Evolutionary conservation across 805 yeast species (phyloP), one percentile per base, ranked within the genome.

Genomic region (Myxozyma nipponensis): DNA sequence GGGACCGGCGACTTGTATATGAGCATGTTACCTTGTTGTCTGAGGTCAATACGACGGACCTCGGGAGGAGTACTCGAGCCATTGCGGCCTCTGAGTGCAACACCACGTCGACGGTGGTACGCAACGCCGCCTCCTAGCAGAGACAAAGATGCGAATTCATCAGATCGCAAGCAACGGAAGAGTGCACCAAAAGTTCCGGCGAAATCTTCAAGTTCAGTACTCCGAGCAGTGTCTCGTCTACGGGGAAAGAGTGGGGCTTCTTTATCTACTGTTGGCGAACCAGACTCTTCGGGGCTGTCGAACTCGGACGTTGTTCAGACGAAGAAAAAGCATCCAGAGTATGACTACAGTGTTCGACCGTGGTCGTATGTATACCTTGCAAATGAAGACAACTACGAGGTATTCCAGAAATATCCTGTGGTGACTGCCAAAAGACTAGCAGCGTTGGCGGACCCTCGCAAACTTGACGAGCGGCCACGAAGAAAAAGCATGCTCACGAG

Each of bases 401-500:
- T 61, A 39, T 79, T 78, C 57, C 67, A 70, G 25, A 63, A 70
- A 45, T 74, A 69, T 48, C 81, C 82, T 13, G 49, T 71, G 34
- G 69, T 77, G 4, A 71, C 64, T 24, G 64, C 70, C 35, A 63
- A 63, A 23, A 63, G 63, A 47, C 64, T 77, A 13, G 58, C 69
- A 3, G 65, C 23, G 23, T 21, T 53, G 32, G 28, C 63, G 34
- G 59, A 69, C 59, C 59, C 61, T 43, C 38, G 19, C 6, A 35
- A 35, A 10, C 38, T n/a, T 5, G 32, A 28, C 32, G 60, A 68
- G 60, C 58, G 90, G 28, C 95, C 95, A 0, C 69, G 58, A 28
- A 73, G 76, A 24, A 77, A 80, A 4, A 83, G 84, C 63, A 83
- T 87, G 90, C 69, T 82, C n/a, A 69, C 83, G 0, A 71, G 85